A percentile compares a stretch with the other conserved stretches of the same genome.
These are phyloP conservation scores for Zea luxurians DNA, from an alignment of 176 grass and related monocot species.

Conservation along the genomic window DNA sequence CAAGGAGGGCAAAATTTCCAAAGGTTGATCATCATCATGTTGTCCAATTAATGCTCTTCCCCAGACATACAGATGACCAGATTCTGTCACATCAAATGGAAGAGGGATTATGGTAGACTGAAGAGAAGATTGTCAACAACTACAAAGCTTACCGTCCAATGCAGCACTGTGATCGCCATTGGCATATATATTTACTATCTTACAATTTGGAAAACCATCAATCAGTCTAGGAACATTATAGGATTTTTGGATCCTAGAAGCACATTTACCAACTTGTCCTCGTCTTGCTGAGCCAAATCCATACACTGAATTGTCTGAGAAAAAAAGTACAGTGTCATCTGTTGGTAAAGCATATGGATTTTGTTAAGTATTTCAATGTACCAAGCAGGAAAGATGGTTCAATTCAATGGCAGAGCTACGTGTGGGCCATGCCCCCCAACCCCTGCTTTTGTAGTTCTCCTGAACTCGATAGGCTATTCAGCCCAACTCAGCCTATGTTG, in stretches of 20 bases:
- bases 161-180: slow-evolving; percentile 97
- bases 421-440: too few relatives aligned
- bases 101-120: slow-evolving; percentile 20
- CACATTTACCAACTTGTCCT: slow-evolving; percentile 72
- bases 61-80: slow-evolving; percentile 78
- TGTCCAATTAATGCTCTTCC: slow-evolving; percentile 68
- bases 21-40: slow-evolving; percentile 56
- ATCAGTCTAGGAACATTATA: slow-evolving; percentile 64
- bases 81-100: slow-evolving; percentile 43
- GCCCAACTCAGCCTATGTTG: too few relatives aligned
- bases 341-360: slow-evolving; percentile 3
- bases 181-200: slow-evolving; percentile 63
- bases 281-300: slow-evolving; percentile 80
- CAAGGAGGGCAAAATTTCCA: slow-evolving; percentile 37
- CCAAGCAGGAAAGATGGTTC: slow-evolving; percentile 16
- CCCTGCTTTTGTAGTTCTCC: too few relatives aligned
- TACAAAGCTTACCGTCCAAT: slow-evolving; percentile 57
- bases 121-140: slow-evolving; percentile 5
- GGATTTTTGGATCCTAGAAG: slow-evolving; percentile 49
- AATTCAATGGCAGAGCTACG: too few relatives aligned
- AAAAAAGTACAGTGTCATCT: slow-evolving; percentile 24
- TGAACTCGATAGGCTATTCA: too few relatives aligned
- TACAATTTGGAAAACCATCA: slow-evolving; percentile 61
- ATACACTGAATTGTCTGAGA: slow-evolving; percentile 64
- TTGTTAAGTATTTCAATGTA: background rate